phyloP scores from a whole-genome alignment of 257 asterid genomes.

The Solanum rostratum region DNA sequence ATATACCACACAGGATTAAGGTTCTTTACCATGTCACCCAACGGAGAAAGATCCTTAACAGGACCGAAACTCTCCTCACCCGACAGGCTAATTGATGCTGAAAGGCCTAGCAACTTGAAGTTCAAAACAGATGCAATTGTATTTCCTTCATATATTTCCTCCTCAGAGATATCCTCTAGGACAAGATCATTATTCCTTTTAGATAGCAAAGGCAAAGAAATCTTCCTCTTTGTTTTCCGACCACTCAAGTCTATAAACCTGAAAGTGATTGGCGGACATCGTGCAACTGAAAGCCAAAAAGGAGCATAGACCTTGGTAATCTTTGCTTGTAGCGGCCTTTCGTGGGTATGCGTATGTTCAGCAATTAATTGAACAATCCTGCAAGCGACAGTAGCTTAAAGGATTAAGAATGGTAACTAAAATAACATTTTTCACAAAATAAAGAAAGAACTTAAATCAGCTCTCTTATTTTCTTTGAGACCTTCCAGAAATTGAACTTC shows the following conservation, averaged over 20 bases:
- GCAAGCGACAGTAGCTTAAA: slow-evolving; percentile 8
- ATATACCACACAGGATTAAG: slow-evolving; percentile 2
- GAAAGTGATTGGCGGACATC: slow-evolving; percentile 84
- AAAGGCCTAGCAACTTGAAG: slow-evolving; percentile 69
- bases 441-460: slow-evolving; percentile 1
- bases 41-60: slow-evolving; percentile 73
- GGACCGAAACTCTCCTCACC: slow-evolving; percentile 84
- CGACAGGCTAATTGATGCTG: slow-evolving; percentile 58
- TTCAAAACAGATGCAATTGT: slow-evolving; percentile 86
- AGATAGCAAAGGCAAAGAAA: slow-evolving; percentile 44
- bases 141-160: slow-evolving; percentile 73
- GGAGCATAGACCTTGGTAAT: slow-evolving; percentile 70
- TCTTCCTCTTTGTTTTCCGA: slow-evolving; percentile 46
- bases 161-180: slow-evolving; percentile 81
- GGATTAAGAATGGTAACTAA: neutral
- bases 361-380: slow-evolving; percentile 88
- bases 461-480: slow-evolving; percentile 7
- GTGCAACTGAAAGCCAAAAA: slow-evolving; percentile 71
- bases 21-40: slow-evolving; percentile 69
- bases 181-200: slow-evolving; percentile 44
- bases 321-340: slow-evolving; percentile 53
- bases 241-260: slow-evolving; percentile 54
- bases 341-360: slow-evolving; percentile 56
- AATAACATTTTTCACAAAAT: neutral
- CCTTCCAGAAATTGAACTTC: slow-evolving; percentile 99